Evolutionary conservation across 306 rosid species (phyloP).

Genomic region (Clitoria ternatea): DNA sequence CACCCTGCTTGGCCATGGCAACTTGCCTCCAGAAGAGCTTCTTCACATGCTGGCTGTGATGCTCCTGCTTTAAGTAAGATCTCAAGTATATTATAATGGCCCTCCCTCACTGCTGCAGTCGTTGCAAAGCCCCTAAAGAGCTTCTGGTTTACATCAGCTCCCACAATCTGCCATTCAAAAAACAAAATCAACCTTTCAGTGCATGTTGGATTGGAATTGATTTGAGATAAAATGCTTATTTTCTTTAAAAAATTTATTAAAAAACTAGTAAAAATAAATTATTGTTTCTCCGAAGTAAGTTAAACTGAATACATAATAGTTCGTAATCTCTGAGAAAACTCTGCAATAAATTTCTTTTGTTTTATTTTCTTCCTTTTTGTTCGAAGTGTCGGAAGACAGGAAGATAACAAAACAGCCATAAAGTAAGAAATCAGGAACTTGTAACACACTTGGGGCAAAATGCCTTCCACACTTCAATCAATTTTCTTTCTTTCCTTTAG

Average conservation of each 20-base stretch:
- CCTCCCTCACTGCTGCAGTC: constrained; percentile 90
- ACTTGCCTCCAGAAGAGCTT: constrained; percentile 87
- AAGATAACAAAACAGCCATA: neutral
- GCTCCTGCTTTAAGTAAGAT: constrained; percentile 85
- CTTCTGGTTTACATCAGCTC: constrained; percentile 94
- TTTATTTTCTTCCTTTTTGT: neutral
- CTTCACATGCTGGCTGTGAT: constrained; percentile 94
- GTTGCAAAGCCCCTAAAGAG: constrained; percentile 88
- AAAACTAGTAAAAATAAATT: neutral
- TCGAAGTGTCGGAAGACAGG: neutral
- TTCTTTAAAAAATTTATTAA: neutral
- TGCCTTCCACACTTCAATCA: neutral
- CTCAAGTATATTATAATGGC: constrained; percentile 72
- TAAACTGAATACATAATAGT: neutral
- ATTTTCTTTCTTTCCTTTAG: neutral
- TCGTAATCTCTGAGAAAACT: constrained; percentile 5
- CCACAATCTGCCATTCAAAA: constrained; percentile 47
- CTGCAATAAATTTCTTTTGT: neutral
- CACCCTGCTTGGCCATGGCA: constrained; percentile 69
- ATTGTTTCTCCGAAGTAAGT: neutral
- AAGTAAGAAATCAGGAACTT: neutral
- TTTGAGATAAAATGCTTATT: neutral
- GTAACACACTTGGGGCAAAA: neutral
- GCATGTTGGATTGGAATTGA: neutral
- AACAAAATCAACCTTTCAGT: constrained; percentile 3